Conservation (phyloP, 163 green algal genomes). For the Volvox carteri region DNA sequence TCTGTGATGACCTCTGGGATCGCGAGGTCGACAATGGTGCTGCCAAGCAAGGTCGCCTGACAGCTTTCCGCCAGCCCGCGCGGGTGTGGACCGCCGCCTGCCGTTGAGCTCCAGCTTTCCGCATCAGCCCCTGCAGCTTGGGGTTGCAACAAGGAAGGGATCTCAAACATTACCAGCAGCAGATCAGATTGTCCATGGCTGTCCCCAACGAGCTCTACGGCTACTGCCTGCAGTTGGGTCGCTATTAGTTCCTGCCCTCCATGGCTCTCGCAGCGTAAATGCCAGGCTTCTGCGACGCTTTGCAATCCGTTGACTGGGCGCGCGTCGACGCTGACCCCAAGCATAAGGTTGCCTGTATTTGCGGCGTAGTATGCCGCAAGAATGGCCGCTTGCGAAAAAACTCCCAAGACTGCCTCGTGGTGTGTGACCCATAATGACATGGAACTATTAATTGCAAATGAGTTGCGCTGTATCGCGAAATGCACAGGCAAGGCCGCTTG, state of each 20-base stretch:
- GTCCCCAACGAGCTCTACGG: not conserved
- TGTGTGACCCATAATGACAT: not conserved
- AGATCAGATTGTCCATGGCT: not conserved
- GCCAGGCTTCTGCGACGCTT: not conserved
- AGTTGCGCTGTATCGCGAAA: not conserved
- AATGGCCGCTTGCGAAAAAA: not conserved
- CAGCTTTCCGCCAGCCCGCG: not conserved
- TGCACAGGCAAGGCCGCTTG: not conserved
- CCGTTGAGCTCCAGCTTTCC: no score
- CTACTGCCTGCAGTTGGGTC: not conserved
- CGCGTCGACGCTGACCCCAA: conserved; percentile 5
- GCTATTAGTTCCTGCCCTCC: not conserved
- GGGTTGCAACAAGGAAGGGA: not conserved
- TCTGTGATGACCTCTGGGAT: not conserved
- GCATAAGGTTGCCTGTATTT: not conserved
- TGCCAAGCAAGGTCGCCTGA: not conserved
- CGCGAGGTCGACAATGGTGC: not conserved
- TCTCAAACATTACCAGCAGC: not conserved
- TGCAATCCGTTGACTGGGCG: not conserved
- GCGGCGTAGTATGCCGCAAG: not conserved
- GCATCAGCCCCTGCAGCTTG: not conserved
- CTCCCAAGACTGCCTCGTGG: not conserved
- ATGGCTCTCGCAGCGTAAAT: not conserved
- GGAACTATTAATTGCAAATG: not conserved
- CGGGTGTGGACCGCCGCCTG: no score